These are phyloP conservation scores for Solanum stenotomum DNA, from an alignment of 257 asterid genomes.

Conservation along the genomic window DNA sequence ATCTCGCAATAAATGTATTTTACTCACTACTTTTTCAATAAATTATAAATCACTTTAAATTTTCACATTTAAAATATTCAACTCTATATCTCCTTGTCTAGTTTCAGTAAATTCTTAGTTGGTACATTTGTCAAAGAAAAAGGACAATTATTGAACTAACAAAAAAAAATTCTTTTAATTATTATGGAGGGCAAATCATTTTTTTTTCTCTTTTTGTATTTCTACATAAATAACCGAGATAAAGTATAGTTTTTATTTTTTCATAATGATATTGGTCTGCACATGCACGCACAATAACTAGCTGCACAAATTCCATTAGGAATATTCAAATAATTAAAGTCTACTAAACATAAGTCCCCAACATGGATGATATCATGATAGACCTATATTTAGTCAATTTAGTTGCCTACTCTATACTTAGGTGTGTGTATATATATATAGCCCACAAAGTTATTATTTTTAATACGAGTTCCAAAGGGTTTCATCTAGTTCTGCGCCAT, in stretches of 20 bases:
- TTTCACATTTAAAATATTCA: not conserved
- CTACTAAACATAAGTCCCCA: not conserved
- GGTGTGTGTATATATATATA: not conserved
- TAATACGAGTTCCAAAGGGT: not conserved
- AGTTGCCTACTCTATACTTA: not conserved
- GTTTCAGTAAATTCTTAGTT: not conserved
- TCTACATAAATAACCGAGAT: not conserved
- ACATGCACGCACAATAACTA: not conserved
- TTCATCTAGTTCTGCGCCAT: not conserved
- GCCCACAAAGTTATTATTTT: not conserved
- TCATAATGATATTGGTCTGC: not conserved
- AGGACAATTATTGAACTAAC: not conserved
- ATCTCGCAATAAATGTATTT: not conserved
- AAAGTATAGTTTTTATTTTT: not conserved
- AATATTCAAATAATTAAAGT: not conserved
- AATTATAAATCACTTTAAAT: not conserved
- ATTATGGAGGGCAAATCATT: not conserved
- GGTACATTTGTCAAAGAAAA: not conserved
- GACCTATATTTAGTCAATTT: not conserved
- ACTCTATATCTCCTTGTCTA: not conserved
- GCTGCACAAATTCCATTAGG: not conserved
- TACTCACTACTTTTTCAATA: not conserved
- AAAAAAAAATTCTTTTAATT: not conserved
- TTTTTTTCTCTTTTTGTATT: not conserved
- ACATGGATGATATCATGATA: conserved; percentile 1